phyloP scores from a whole-genome alignment of 2,329 filamentous ascomycete genomes.

The Aspergillus carbonarius region DNA sequence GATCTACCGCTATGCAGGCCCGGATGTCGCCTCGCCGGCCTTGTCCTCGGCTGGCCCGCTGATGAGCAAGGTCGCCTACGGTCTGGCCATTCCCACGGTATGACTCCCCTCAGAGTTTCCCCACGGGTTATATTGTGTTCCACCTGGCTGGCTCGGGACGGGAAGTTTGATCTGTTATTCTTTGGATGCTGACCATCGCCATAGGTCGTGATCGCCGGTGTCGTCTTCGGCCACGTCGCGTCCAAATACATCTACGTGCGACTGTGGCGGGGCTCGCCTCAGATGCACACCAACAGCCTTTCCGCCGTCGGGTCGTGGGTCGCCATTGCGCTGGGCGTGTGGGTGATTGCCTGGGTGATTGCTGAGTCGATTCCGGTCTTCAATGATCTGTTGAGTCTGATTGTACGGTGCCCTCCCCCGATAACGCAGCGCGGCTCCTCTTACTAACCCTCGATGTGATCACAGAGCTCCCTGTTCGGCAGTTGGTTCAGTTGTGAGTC shows the following conservation, averaged over 20 bases:
- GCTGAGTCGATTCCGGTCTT: conserved; percentile 70
- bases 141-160: too few species aligned
- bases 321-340: conserved; percentile 54
- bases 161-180: too few species aligned
- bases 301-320: conserved; percentile 59
- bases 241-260: conserved; percentile 66
- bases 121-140: too few species aligned
- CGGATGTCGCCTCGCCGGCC: conserved; percentile 62
- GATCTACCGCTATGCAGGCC: conserved; percentile 66
- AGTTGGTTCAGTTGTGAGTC: conserved; percentile 62
- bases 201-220: conserved; percentile 65
- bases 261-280: conserved; percentile 59
- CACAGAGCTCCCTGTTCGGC: conserved; percentile 56
- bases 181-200: background rate
- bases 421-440: background rate
- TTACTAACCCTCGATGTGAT: conserved; percentile 15
- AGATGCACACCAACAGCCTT: conserved; percentile 50
- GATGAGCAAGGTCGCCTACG: conserved; percentile 65
- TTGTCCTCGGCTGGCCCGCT: conserved; percentile 59
- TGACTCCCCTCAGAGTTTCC: background rate
- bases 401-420: conserved; percentile 35
- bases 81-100: conserved; percentile 63
- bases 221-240: conserved; percentile 67
- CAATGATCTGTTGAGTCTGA: conserved; percentile 62
- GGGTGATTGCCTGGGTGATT: conserved; percentile 64